Percentiles rank a stretch among this genome's conserved stretches.
Evolutionary conservation across 23 red algal genomes (phyloP).

Genomic region (Gracilaria caudata): DNA sequence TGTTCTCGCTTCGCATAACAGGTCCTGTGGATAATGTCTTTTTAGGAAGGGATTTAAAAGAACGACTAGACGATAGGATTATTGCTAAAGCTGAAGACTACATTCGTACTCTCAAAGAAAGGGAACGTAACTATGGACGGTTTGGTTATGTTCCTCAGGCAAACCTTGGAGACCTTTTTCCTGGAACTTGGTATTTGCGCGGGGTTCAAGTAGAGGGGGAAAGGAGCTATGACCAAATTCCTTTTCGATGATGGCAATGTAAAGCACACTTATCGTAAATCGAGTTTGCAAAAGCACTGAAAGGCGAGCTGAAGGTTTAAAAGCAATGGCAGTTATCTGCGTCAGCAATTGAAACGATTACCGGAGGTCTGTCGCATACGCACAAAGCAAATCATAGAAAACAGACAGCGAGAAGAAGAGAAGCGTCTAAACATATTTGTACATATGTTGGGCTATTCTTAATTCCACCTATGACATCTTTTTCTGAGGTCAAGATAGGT

Average conservation of each 20-base stretch:
- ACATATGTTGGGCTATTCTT: too few species aligned
- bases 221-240: constrained; percentile 52
- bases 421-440: too few species aligned
- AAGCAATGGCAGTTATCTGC: too few species aligned
- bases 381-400: too few species aligned
- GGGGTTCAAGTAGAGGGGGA: constrained; percentile 40
- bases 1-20: constrained; percentile 82
- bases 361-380: too few species aligned
- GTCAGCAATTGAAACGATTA: too few species aligned
- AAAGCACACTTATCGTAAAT: neutral
- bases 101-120: constrained; percentile 24
- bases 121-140: constrained; percentile 43
- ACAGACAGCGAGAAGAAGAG: too few species aligned
- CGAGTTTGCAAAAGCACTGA: neutral
- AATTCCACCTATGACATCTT: too few species aligned
- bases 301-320: neutral
- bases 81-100: constrained; percentile 50
- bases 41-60: constrained; percentile 18
- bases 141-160: constrained; percentile 34
- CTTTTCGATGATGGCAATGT: constrained; percentile 14
- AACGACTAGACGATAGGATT: constrained; percentile 26
- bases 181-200: constrained; percentile 49
- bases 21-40: constrained; percentile 38
- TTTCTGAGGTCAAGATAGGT: too few species aligned
- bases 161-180: constrained; percentile 36